Conservation (phyloP, 257 asterid species). For the Forsythia viridissima region DNA sequence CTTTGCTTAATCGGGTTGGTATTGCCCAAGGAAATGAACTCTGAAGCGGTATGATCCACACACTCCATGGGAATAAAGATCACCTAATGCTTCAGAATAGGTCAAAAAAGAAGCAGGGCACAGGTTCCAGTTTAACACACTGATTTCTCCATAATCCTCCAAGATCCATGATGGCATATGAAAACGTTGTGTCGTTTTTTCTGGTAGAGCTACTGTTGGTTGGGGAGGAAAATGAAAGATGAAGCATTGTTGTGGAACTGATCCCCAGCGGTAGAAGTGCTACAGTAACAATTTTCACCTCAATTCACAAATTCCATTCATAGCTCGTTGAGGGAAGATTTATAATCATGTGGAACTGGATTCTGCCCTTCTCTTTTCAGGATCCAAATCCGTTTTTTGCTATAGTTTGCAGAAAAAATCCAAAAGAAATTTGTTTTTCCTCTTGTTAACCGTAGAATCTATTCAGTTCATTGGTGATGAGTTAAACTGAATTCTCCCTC, state of each 20-base stretch:
- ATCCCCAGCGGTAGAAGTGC: background rate
- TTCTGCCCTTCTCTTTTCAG: background rate
- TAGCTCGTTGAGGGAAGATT: background rate
- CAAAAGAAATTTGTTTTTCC: no score
- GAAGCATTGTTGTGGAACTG: background rate
- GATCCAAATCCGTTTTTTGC: background rate
- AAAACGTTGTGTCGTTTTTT: background rate
- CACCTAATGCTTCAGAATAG: background rate
- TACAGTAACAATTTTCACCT: background rate
- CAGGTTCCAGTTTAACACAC: background rate
- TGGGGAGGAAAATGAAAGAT: no score
- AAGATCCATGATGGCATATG: background rate
- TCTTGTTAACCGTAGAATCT: background rate
- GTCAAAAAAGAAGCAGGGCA: background rate
- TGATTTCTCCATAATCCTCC: background rate
- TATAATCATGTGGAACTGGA: background rate
- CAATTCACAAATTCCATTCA: background rate
- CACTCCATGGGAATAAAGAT: background rate
- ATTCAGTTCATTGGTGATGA: background rate
- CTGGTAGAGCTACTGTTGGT: background rate
- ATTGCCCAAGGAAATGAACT: slow-evolving; percentile 77
- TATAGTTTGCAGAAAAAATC: background rate
- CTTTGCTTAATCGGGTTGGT: slow-evolving; percentile 74
- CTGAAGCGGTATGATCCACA: slow-evolving; percentile 48
- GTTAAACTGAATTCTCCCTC: background rate